Evolutionary conservation across 768 basidiomycete species (phyloP), one percentile per base, ranked within the genome.

Genomic region (Cyclocybe aegerita): DNA sequence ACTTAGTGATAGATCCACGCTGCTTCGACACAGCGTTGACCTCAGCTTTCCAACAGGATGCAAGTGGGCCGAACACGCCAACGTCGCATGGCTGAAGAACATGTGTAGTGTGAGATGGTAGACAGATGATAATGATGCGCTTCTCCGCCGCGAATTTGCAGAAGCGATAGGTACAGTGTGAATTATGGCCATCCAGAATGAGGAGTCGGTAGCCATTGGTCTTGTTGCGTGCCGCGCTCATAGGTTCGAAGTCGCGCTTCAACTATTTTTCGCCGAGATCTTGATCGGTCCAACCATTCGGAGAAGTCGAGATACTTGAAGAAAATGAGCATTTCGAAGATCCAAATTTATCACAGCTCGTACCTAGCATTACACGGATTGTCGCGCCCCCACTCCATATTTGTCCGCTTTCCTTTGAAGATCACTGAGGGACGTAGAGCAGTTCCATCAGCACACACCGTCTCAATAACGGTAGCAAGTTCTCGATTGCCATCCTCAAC

Each of bases 391-490:
- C 62, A 68, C 45, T 53, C 59, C 8, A 60, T 38, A 42, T 64
- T 58, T n/a, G 44, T 15, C 3, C 52, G 48, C 37, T 56, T 56
- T 5, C 65, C 73, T 37, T 72, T 43, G 50, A 73, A 76, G 34
- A 79, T 66, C 23, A 78, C 65, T 7, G 61, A 60, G 3, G 77
- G 74, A 10, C 43, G 55, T 4, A 75, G 42, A 7, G 59, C 60
- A 2, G 60, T 52, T 5, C 78, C 75, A 64, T 75, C 74, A 8
- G 78, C 71, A 44, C 69, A 73, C 4, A 76, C 56, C 44, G 66
- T 64, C 54, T 80, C 74, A 35, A 81, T 71, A 17, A 79, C 59
- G 0, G 77, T 80, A 10, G 80, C 69, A 1, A 77, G 65, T 53
- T 80, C 73, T 2, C 70, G 56, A 49, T 71, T 70, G 1, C 63